phyloP scores from a whole-genome alignment of 169 alveolate species.

The Plasmodium vivax region DNA sequence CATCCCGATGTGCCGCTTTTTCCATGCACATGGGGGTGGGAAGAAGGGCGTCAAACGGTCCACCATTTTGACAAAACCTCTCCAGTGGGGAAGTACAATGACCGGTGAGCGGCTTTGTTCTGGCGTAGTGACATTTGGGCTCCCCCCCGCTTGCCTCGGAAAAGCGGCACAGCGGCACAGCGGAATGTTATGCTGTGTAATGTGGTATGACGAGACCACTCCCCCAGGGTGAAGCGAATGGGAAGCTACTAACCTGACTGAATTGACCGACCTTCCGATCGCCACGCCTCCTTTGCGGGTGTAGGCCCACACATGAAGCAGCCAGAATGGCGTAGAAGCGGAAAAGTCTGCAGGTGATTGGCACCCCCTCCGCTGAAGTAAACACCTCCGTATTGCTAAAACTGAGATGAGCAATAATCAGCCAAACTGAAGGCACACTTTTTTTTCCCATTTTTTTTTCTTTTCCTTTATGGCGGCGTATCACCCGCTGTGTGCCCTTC shows the following conservation, averaged over 20 bases:
- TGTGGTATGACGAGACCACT: neutral
- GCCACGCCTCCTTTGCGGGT: neutral
- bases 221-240: neutral
- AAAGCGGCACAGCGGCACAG: neutral
- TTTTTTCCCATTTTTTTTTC: neutral
- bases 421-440: neutral
- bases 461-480: neutral
- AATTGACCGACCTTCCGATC: neutral
- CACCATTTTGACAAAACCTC: neutral
- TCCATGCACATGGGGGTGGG: neutral
- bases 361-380: neutral
- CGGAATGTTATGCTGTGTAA: neutral
- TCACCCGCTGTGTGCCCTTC: constrained; percentile 12
- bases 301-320: neutral
- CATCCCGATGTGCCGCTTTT: neutral
- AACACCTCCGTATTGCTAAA: neutral
- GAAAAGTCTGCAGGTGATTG: neutral
- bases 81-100: neutral
- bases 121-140: neutral
- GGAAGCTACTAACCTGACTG: neutral
- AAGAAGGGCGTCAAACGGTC: neutral
- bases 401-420: neutral
- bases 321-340: neutral
- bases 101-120: neutral
- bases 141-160: neutral